Evolutionary conservation across 345 rosid genomes (phyloP), one percentile per base, ranked within the genome.

Genomic region (Sisymbrium irio): DNA sequence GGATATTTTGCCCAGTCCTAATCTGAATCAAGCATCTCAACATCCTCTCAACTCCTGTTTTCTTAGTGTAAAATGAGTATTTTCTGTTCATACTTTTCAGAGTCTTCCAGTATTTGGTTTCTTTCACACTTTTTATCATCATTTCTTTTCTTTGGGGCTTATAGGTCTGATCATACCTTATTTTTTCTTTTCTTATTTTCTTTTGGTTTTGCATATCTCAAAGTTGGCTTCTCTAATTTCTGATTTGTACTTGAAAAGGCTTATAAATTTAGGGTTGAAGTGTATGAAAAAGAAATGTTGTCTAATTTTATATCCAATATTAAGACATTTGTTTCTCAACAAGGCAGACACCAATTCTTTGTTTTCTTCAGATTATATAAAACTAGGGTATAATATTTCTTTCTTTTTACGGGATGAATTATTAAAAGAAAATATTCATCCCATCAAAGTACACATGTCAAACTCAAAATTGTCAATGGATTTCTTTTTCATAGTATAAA

Each of bases 1-100:
- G n/a, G n/a, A n/a, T n/a, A n/a, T n/a, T n/a, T n/a, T n/a, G n/a
- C n/a, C n/a, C n/a, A n/a, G n/a, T n/a, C n/a, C n/a, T n/a, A 37
- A 41, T 92, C 5, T 79, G 86, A 66, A 83, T 64, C 75, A 83
- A 80, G 64, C 79, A 78, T 57, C 84, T 83, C 53, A 86, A 80
- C 66, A 82, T 92, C 67, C 86, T 95, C 56, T 82, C 84, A 11
- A 78, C 84, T 72, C 86, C 85, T 1, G 86, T 85, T 80, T 76
- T 83, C 47, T 62, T 65, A 35, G 73, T 30, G 14, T 72, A 13
- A 47, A 45, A 46, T 71, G 20, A 46, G 88, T 79, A 27, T 78
- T 77, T 56, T 25, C 76, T 59, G 27, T 37, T 51, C 45, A 69
- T 42, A 42, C 19, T 71, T 36, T 10, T 54, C 56, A 25, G 7